Base-by-base conservation (phyloP, 805 yeast species). In the Saturnispora silvae region DNA sequence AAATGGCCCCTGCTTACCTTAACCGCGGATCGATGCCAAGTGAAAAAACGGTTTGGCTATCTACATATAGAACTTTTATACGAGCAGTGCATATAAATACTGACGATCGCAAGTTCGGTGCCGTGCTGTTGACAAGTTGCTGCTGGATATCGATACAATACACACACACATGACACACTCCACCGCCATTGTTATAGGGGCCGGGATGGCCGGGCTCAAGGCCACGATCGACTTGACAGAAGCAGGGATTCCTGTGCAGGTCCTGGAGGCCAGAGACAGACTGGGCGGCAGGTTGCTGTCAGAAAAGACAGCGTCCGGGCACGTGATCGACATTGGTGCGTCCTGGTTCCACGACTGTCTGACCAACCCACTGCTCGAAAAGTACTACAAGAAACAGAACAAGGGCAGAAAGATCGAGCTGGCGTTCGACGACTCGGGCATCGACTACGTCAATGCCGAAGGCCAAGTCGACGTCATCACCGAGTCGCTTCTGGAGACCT, bases 321-420 rank as follows among this genome's bases (percentile, higher is more conserved):
- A 57, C 5, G 22, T 23, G n/a, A 69, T 78, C 40, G 95, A 85
- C 52, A 46, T 84, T 15, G 96, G 96, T 1, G 95, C 94, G 0
- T 73, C 89, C 9, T 86, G 96, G 96, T 81, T 81, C 53, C 96
- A 86, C 50, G 95, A 84, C 45, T 72, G 85, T 5, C 57, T 83
- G 35, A 64, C 67, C 30, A 86, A 86, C 50, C 60, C 67, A 2
- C 62, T 81, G 20, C 70, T 83, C 40, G 57, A 64, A 24, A 73
- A 70, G 43, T 75, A 65, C 1, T 51, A 48, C 33, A 40, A 31
- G 2, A 48, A 46, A 15, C 16, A 25, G 17, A 36, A 36, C 18
- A 13, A 15, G 17, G 38, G 36, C 23, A 52, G 50, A 5, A 48
- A 57, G 34, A 56, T 59, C 23, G 31, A 50, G 7, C 52, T 44